These are phyloP conservation scores for Wallacemonas collosoma DNA, from an alignment of 208 protist species.

Conservation along the genomic window DNA sequence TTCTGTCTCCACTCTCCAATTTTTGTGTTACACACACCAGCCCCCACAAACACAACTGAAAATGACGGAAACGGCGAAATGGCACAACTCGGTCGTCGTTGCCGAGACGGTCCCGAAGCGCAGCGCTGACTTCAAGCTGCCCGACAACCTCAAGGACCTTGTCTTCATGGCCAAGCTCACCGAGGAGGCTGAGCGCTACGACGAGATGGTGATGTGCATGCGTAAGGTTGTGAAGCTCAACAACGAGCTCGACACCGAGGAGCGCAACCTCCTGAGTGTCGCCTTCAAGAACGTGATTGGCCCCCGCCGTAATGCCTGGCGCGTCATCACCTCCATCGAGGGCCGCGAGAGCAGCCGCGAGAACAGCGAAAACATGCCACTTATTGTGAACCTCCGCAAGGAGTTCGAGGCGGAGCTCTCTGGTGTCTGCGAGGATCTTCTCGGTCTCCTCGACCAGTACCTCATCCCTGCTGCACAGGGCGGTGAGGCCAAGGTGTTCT, in stretches of 20 bases:
- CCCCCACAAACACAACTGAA: conserved; percentile 3
- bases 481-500: conserved; percentile 94
- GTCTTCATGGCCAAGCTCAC: conserved; percentile 98
- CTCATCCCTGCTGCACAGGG: conserved; percentile 96
- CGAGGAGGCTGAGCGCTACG: conserved; percentile 98
- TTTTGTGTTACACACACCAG: background rate
- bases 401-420: conserved; percentile 98
- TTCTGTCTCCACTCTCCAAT: background rate
- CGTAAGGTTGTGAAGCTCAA: conserved; percentile 96
- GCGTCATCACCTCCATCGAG: conserved; percentile 98
- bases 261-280: conserved; percentile 99
- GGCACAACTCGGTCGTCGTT: conserved; percentile 74
- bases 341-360: conserved; percentile 94
- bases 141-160: conserved; percentile 81
- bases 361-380: conserved; percentile 82
- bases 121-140: conserved; percentile 71
- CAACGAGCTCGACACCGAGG: conserved; percentile 98
- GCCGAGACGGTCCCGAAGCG: conserved; percentile 82
- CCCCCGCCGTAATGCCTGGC: conserved; percentile 97
- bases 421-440: conserved; percentile 98
- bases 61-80: conserved; percentile 85
- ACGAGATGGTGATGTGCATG: conserved; percentile 99
- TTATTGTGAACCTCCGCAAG: conserved; percentile 94
- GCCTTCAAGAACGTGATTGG: conserved; percentile 99
- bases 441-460: conserved; percentile 95